Evolutionary conservation across 2,329 filamentous ascomycete genomes (phyloP), one percentile per base, ranked within the genome.

Genomic region (Epichloe amarillans): DNA sequence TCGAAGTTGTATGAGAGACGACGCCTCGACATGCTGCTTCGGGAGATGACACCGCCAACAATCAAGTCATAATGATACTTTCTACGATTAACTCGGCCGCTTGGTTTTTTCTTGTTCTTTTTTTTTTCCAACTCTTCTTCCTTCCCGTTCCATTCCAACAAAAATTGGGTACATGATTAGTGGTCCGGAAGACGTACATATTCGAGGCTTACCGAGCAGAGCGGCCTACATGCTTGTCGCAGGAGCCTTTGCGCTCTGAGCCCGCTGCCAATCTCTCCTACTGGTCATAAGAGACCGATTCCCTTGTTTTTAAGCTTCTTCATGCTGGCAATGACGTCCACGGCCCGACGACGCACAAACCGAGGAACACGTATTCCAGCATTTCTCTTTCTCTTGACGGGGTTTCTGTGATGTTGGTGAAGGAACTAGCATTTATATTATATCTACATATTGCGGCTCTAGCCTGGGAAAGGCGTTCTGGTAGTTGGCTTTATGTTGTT

Each of bases 1-100:
- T 86, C 35, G 79, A 83, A 56, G 69, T 71, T 50, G 66, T 69
- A 54, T 77, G 65, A 67, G 37, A 46, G 37, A 42, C n/a, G 19
- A 43, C 21, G 3, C 10, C 43, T 35, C 17, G 38, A 8, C 8
- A 30, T 30, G 2, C 36, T 23, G 23, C 8, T 23, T 26, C 2
- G 17, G 17, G n/a, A 37, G n/a, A 23, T 5, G 19, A 15, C n/a
- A 7, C 21, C 11, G 12, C 3, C 17, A 12, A 19, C 39, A 10
- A 30, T 35, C 38, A 41, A 41, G 21, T 45, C 35, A 39, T 38
- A 8, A 46, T 37, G 35, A 45, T 43, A 21, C 21, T 33, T 39
- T 15, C 7, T 40, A 43, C 39, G 37, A 51, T 15, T 39, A 37
- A 15, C 41, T 37, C 35, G 36, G n/a, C 37, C 46, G 14, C 44